Evolutionary conservation across 2,329 filamentous ascomycete species (phyloP).

Genomic region (Boeremia exigua): DNA sequence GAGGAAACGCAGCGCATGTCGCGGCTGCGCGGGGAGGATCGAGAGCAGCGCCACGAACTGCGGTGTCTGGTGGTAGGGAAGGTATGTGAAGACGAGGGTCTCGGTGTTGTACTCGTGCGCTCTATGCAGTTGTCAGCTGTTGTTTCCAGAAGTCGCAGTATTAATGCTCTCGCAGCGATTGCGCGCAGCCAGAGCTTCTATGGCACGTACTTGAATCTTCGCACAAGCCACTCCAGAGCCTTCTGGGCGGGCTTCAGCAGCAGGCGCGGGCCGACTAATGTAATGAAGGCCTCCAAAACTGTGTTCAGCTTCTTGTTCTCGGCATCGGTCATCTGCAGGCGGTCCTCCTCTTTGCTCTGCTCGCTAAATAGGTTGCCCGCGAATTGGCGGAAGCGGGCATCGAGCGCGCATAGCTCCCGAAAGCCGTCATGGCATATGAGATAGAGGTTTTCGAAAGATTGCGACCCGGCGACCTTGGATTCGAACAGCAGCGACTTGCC

Average conservation of each 20-base stretch:
- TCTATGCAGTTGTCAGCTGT: conserved; percentile 53
- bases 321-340: conserved; percentile 78
- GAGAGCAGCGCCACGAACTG: conserved; percentile 86
- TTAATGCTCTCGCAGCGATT: neutral
- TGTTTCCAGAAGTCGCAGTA: neutral
- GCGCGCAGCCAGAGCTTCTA: neutral
- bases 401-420: conserved; percentile 86
- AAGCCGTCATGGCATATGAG: conserved; percentile 88
- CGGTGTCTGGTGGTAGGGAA: conserved; percentile 88
- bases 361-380: conserved; percentile 85
- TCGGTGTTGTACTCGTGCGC: conserved; percentile 90
- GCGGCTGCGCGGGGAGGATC: conserved; percentile 78
- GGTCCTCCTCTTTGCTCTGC: conserved; percentile 88
- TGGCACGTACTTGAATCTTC: conserved; percentile 77
- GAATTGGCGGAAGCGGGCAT: conserved; percentile 78
- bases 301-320: conserved; percentile 84
- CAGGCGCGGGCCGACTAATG: conserved; percentile 75
- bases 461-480: conserved; percentile 78
- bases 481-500: conserved; percentile 96
- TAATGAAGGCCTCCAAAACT: conserved; percentile 81
- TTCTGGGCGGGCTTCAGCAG: conserved; percentile 88
- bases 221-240: conserved; percentile 91
- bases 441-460: conserved; percentile 90
- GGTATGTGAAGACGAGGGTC: conserved; percentile 79
- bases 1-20: conserved; percentile 80